A percentile compares a stretch with the other conserved stretches of the same genome.
Evolutionary conservation across 2,329 filamentous ascomycete genomes (phyloP).

Genomic region (Phoma sp.): DNA sequence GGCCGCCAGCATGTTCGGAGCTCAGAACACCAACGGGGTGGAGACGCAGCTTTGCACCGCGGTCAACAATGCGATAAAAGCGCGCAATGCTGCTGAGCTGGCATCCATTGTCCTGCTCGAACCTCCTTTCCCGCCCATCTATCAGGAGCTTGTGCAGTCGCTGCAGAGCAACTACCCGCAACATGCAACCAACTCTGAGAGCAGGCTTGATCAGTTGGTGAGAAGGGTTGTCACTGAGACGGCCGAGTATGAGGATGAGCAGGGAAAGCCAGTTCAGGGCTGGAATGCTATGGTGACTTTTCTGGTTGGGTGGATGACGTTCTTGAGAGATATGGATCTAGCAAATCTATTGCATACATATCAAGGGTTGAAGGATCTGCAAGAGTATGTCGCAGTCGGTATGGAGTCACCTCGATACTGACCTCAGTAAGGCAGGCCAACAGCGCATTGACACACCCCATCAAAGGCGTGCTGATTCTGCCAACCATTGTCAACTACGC

Average conservation of each 20-base stretch:
- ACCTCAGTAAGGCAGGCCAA: slow-evolving; percentile 68
- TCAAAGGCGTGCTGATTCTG: slow-evolving; percentile 80
- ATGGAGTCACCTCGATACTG: neutral
- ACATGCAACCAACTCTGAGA: slow-evolving; percentile 23
- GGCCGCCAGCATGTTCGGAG: slow-evolving; percentile 26
- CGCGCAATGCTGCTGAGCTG: slow-evolving; percentile 30
- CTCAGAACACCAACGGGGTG: slow-evolving; percentile 30
- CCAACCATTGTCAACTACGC: slow-evolving; percentile 84
- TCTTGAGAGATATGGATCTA: slow-evolving; percentile 80
- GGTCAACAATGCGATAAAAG: slow-evolving; percentile 35
- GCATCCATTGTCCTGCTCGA: slow-evolving; percentile 39
- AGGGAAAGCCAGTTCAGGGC: slow-evolving; percentile 60
- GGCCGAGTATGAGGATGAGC: slow-evolving; percentile 61
- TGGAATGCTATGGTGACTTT: slow-evolving; percentile 83
- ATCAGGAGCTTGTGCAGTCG: slow-evolving; percentile 37
- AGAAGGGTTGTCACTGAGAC: slow-evolving; percentile 49
- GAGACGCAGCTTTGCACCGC: slow-evolving; percentile 36
- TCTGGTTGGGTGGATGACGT: slow-evolving; percentile 79
- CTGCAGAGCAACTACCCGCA: slow-evolving; percentile 33
- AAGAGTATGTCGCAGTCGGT: slow-evolving; percentile 65
- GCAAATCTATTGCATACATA: slow-evolving; percentile 78
- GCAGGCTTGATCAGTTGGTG: slow-evolving; percentile 33
- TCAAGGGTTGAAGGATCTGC: slow-evolving; percentile 72
- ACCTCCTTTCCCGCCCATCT: slow-evolving; percentile 34
- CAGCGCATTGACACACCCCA: slow-evolving; percentile 78